phyloP scores from a whole-genome alignment of 257 asterid genomes.

The Petrea volubilis region DNA sequence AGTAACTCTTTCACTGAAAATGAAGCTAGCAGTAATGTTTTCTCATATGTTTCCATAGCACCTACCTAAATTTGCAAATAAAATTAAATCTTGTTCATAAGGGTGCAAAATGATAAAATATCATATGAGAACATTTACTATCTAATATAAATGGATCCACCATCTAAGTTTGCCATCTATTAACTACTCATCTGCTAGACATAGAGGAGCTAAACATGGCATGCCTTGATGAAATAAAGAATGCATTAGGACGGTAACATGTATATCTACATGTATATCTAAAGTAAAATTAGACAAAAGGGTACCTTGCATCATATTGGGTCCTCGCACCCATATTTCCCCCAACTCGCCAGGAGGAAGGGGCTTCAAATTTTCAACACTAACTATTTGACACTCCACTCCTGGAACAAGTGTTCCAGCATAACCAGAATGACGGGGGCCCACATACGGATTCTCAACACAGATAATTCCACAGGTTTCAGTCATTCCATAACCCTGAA shows the following conservation, averaged over 20 bases:
- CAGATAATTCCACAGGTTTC: constrained; percentile 82
- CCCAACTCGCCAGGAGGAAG: constrained; percentile 84
- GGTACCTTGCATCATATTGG: constrained; percentile 89
- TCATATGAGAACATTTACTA: neutral
- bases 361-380: constrained; percentile 66
- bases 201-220: neutral
- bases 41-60: neutral
- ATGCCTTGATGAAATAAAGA: neutral
- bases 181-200: neutral
- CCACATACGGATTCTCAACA: constrained; percentile 50
- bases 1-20: neutral
- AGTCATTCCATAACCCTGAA: constrained; percentile 97
- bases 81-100: neutral
- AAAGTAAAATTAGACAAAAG: neutral
- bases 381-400: constrained; percentile 73
- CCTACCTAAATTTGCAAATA: neutral
- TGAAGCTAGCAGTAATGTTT: neutral
- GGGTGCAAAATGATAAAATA: neutral
- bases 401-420: constrained; percentile 73
- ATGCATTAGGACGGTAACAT: neutral
- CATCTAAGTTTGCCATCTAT: neutral
- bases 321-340: constrained; percentile 94
- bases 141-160: neutral
- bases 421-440: constrained; percentile 84
- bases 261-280: neutral